phyloP scores from a whole-genome alignment of 371 early-diverging fungal species.

The Zychaea mexicana region DNA sequence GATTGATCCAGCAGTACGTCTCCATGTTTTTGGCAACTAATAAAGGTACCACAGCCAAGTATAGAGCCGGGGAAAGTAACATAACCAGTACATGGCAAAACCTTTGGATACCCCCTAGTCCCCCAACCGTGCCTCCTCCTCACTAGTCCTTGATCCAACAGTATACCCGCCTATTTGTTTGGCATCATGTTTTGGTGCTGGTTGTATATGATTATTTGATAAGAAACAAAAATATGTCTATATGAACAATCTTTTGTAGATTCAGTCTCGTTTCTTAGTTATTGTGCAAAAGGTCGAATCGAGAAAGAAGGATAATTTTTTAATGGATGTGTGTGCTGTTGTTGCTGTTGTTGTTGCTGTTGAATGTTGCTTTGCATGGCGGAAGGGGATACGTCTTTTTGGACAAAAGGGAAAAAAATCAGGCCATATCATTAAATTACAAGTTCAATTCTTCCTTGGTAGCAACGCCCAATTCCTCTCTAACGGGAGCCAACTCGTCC shows the following conservation, averaged over 20 bases:
- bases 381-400: too few relatives aligned
- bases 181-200: background rate
- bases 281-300: background rate
- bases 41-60: too few relatives aligned
- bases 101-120: too few relatives aligned
- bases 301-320: background rate
- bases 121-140: too few relatives aligned
- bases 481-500: slow-evolving; percentile 82
- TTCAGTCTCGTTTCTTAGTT: background rate
- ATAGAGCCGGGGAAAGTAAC: too few relatives aligned
- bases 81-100: too few relatives aligned
- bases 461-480: slow-evolving; percentile 84
- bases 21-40: too few relatives aligned
- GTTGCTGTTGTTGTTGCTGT: slow-evolving; percentile 1
- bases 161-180: background rate
- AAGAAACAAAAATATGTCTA: background rate
- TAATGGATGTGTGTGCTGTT: background rate
- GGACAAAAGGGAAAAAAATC: background rate
- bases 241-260: slow-evolving; percentile 2
- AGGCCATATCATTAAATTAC: slow-evolving; percentile 40
- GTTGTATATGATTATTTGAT: slow-evolving; percentile 4
- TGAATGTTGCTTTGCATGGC: background rate
- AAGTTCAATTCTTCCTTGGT: slow-evolving; percentile 87
- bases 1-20: too few relatives aligned
- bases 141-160: background rate